Evolutionary conservation across 176 grass and related monocot genomes (phyloP).

Genomic region (Aegilops sharonensis): DNA sequence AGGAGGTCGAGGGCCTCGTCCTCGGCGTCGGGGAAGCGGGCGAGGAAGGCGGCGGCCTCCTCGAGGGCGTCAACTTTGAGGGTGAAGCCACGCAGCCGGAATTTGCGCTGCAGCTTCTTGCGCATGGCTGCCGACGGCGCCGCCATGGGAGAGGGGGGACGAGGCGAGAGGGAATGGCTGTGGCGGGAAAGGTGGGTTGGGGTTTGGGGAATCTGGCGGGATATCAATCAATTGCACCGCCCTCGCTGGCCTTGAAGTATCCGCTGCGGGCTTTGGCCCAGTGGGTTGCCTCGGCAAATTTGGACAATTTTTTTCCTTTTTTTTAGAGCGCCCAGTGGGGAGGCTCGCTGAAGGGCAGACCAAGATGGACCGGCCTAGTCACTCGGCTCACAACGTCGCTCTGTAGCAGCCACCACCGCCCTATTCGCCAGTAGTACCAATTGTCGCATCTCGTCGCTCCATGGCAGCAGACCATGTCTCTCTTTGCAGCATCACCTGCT

Average conservation of each 20-base stretch:
- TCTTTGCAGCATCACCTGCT: too few relatives aligned
- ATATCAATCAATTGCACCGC: not conserved
- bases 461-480: too few relatives aligned
- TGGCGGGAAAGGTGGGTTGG: slow-evolving; percentile 31
- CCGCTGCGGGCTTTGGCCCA: not conserved
- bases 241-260: not conserved
- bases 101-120: slow-evolving; percentile 84
- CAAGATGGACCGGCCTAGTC: too few relatives aligned
- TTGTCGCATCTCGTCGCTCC: too few relatives aligned
- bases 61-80: slow-evolving; percentile 88
- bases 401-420: too few relatives aligned
- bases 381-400: too few relatives aligned
- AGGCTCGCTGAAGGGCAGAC: too few relatives aligned
- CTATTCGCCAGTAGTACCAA: too few relatives aligned
- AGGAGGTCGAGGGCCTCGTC: slow-evolving; percentile 83
- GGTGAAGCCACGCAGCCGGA: slow-evolving; percentile 77
- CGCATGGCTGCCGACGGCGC: slow-evolving; percentile 45
- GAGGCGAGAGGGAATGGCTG: not conserved
- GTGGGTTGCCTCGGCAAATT: not conserved
- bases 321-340: too few relatives aligned
- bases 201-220: slow-evolving; percentile 34
- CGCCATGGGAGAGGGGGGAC: slow-evolving; percentile 30
- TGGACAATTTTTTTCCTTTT: not conserved
- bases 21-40: slow-evolving; percentile 72
- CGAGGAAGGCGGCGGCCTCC: slow-evolving; percentile 62